Base-by-base conservation (phyloP, 208 protist species). In the Leptomonas pyrrhocoris region DNA sequence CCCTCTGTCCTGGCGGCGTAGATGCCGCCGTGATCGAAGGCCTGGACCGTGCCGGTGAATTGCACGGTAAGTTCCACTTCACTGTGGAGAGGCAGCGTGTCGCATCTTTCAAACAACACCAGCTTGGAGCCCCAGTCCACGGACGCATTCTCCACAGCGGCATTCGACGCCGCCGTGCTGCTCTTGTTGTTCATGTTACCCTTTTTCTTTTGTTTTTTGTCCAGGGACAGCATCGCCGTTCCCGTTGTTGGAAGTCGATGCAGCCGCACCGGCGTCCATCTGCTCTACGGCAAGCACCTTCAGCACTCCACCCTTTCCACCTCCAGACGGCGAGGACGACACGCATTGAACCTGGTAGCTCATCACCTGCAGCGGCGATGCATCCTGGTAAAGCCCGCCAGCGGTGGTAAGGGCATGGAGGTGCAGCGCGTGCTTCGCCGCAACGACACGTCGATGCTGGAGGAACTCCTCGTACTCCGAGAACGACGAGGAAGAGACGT, bases 1-100 rank as follows among this genome's bases (percentile, higher is more conserved):
- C 27, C 59, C 36, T 73, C 45, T 25, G 34, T n/a, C 6, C 62
- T 31, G 12, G 75, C 73, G n/a, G 70, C 62, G 63, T 91, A 94
- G 65, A 94, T 79, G 23, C 81, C 88, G 15, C 88, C 88, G 25
- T 80, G 65, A 42, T 86, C 80, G 25, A 67, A 69, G 0, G 45
- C 38, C 65, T 94, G 88, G 3, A 94, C 55, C n/a, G 46, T 64
- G 31, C 80, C 88, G 3, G 61, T 74, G 61, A 94, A 94, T 15
- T 50, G 54, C 11, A 90, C 58, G 18, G 48, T 64, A 3, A 94
- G 73, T 30, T 81, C 77, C 46, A 94, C 88, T 48, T 81, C 81
- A 11, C 63, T 66, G 46, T 74, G 71, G 0, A 59, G 27, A 0
- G 85, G 58, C 48, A 91, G 68, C 19, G 46, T 51, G 18, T 68